A percentile compares a stretch with the other conserved stretches of the same genome.
phyloP scores from a whole-genome alignment of 208 protist genomes.

The Trichomonas tenax region DNA sequence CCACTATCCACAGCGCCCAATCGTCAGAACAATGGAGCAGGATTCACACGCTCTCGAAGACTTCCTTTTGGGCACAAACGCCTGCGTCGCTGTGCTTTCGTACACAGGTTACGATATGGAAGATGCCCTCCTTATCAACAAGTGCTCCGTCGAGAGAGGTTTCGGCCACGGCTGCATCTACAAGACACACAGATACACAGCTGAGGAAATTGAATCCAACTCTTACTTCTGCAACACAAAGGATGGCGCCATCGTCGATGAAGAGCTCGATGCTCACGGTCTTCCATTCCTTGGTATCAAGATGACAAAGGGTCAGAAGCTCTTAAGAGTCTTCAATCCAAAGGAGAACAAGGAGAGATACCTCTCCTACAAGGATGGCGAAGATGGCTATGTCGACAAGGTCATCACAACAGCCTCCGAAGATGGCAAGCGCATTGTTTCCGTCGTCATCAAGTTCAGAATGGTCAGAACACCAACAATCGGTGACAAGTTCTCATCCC shows the following conservation, averaged over 20 bases:
- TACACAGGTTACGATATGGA: slow-evolving; percentile 99
- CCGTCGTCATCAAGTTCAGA: slow-evolving; percentile 57
- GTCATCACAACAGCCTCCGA: slow-evolving; percentile 54
- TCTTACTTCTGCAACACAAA: slow-evolving; percentile 26
- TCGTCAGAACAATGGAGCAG: slow-evolving; percentile 52
- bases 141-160: slow-evolving; percentile 81
- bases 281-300: slow-evolving; percentile 23
- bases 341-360: slow-evolving; percentile 59
- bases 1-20: slow-evolving; percentile 80
- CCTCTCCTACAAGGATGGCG: slow-evolving; percentile 65
- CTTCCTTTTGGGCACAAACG: slow-evolving; percentile 91
- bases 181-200: slow-evolving; percentile 41
- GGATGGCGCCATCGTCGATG: background rate
- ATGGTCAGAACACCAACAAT: slow-evolving; percentile 80
- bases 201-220: slow-evolving; percentile 21
- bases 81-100: slow-evolving; percentile 92
- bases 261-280: slow-evolving; percentile 23
- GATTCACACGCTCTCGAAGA: slow-evolving; percentile 61
- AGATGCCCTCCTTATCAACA: slow-evolving; percentile 98
- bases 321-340: slow-evolving; percentile 62
- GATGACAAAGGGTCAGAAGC: slow-evolving; percentile 46
- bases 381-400: slow-evolving; percentile 64
- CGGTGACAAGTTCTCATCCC: slow-evolving; percentile 98
- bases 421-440: background rate
- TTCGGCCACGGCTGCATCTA: slow-evolving; percentile 87